These are phyloP conservation scores for Ceratobasidium papillatum DNA, from an alignment of 1,284 basidiomycete species.

Conservation along the genomic window DNA sequence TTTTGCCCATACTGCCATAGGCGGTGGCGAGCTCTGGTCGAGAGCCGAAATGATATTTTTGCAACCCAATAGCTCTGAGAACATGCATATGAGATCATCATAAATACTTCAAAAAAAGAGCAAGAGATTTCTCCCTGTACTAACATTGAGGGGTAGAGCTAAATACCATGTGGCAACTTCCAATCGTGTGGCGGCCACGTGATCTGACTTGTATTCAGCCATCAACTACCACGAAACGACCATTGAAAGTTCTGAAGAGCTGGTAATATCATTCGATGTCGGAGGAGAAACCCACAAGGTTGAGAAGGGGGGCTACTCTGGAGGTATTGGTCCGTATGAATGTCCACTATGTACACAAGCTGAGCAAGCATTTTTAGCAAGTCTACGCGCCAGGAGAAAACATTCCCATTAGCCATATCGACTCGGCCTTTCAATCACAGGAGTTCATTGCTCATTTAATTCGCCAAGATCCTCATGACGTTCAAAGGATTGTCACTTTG, in stretches of 20 bases:
- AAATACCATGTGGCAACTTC: neutral
- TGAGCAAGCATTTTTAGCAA: conserved; percentile 15
- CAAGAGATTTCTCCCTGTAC: too few species aligned
- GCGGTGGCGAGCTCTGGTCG: too few species aligned
- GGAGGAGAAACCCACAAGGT: neutral
- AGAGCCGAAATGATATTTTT: too few species aligned
- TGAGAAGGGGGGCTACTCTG: conserved; percentile 21
- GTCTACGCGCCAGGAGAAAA: conserved; percentile 17
- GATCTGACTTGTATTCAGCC: neutral
- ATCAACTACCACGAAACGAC: neutral
- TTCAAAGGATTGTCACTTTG: conserved; percentile 80
- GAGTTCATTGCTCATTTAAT: conserved; percentile 93
- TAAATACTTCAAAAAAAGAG: too few species aligned
- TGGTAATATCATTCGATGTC: neutral
- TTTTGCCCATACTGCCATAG: too few species aligned
- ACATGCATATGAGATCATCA: too few species aligned
- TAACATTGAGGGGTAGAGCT: too few species aligned
- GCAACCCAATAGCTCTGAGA: too few species aligned
- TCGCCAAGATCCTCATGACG: conserved; percentile 85
- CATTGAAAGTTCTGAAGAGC: neutral
- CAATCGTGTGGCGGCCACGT: conserved; percentile 9
- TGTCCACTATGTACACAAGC: neutral
- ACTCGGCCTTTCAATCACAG: conserved; percentile 93
- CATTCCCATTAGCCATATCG: conserved; percentile 54
- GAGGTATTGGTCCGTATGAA: conserved; percentile 5